A percentile compares a stretch with the other conserved stretches of the same genome.
Conservation (phyloP, 169 alveolate genomes). For the Theileria orientalis region DNA sequence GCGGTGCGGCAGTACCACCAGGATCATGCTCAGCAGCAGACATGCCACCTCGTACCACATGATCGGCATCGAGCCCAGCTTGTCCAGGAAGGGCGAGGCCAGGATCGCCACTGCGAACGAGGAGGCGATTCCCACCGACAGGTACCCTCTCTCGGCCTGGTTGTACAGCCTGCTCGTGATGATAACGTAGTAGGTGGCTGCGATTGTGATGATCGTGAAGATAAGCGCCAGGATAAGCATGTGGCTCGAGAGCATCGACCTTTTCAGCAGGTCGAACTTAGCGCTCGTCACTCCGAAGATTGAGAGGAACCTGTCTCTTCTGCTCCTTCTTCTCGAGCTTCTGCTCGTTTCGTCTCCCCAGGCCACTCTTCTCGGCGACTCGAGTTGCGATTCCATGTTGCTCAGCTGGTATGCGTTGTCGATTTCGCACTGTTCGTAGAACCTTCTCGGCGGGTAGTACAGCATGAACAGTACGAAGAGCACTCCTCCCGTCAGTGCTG, state of each 20-base stretch:
- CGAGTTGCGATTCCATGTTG: background rate
- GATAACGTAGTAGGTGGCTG: slow-evolving; percentile 5
- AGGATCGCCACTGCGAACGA: slow-evolving; percentile 57
- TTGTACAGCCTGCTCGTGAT: background rate
- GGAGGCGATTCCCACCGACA: slow-evolving; percentile 54
- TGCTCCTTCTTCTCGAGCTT: background rate
- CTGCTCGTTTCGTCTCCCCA: background rate
- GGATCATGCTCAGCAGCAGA: slow-evolving; percentile 27
- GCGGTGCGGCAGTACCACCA: slow-evolving; percentile 23
- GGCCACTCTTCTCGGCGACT: background rate
- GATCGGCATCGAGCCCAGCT: slow-evolving; percentile 57
- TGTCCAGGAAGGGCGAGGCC: slow-evolving; percentile 52
- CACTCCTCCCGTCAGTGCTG: slow-evolving; percentile 26
- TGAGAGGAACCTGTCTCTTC: background rate
- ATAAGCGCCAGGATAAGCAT: background rate
- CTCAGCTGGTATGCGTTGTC: slow-evolving; percentile 24
- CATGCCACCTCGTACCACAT: slow-evolving; percentile 53
- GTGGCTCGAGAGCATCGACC: slow-evolving; percentile 14
- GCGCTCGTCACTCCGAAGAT: background rate
- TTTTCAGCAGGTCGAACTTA: background rate
- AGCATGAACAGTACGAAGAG: slow-evolving; percentile 33
- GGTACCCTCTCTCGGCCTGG: slow-evolving; percentile 1
- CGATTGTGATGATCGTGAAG: background rate
- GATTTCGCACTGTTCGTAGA: slow-evolving; percentile 60
- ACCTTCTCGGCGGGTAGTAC: slow-evolving; percentile 49